phyloP scores from a whole-genome alignment of 257 asterid genomes.

The Misopates orontium region DNA sequence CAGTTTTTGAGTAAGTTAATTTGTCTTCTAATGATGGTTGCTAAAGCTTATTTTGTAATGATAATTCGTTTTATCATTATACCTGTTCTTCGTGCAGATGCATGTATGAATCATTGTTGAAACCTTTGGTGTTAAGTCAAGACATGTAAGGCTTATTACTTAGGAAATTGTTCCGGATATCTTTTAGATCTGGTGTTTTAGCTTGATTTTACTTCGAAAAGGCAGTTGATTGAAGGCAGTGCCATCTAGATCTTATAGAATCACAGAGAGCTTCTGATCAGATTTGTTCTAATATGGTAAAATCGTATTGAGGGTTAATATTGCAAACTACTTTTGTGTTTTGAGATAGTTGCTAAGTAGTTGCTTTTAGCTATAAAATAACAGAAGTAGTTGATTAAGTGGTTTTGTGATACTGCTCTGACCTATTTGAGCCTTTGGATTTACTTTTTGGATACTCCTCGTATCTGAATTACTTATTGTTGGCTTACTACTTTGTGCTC shows the following conservation, averaged over 20 bases:
- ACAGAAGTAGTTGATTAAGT: neutral
- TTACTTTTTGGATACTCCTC: neutral
- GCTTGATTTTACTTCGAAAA: neutral
- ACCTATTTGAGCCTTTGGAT: neutral
- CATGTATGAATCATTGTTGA: neutral
- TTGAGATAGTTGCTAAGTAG: too few species aligned
- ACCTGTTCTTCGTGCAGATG: too few species aligned
- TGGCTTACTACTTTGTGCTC: neutral
- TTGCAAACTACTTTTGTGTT: too few species aligned
- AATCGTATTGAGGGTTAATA: neutral
- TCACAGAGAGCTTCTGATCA: slow-evolving; percentile 5
- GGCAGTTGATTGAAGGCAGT: slow-evolving; percentile 11
- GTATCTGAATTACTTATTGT: neutral
- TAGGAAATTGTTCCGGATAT: slow-evolving; percentile 5
- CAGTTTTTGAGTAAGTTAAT: slow-evolving; percentile 75
- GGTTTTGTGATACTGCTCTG: neutral
- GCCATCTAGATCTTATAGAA: neutral
- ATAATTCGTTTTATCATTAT: too few species aligned
- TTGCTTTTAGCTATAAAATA: too few species aligned
- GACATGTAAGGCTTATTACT: neutral
- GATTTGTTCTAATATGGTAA: neutral
- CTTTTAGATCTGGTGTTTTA: neutral
- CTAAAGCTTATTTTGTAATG: neutral
- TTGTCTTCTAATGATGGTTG: slow-evolving; percentile 14
- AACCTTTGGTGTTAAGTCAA: neutral